Evolutionary conservation across 2,329 filamentous ascomycete species (phyloP).

Genomic region (Neofusicoccum laricinum): DNA sequence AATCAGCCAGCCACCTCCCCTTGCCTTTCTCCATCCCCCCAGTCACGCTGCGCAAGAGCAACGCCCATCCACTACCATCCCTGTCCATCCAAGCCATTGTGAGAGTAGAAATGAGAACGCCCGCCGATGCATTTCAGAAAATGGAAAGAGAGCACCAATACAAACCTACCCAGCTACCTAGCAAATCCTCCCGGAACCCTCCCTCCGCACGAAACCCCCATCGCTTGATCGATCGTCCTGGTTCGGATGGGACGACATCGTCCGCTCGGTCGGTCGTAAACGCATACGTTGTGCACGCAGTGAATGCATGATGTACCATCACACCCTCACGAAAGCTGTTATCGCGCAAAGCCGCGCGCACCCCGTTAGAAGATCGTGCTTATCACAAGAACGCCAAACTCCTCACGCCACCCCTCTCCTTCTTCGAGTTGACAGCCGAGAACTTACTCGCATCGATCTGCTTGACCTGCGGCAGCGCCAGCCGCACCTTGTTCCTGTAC

Average conservation of each 20-base stretch:
- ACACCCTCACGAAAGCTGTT: slow-evolving; percentile 13
- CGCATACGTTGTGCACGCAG: not conserved
- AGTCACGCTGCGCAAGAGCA: too few relatives aligned
- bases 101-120: not conserved
- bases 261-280: not conserved
- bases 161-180: not conserved
- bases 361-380: not conserved
- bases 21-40: not conserved
- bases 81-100: not conserved
- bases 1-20: not conserved
- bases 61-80: not conserved
- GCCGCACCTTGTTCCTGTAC: slow-evolving; percentile 88
- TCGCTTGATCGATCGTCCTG: not conserved
- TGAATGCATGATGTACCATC: not conserved
- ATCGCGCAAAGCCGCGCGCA: not conserved
- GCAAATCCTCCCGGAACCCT: not conserved
- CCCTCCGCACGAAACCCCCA: not conserved
- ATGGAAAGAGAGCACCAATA: not conserved
- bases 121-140: not conserved
- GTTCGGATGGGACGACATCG: not conserved
- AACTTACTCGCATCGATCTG: slow-evolving; percentile 81
- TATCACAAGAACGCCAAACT: slow-evolving; percentile 1
- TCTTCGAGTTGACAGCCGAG: not conserved
- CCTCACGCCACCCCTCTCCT: not conserved
- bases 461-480: slow-evolving; percentile 81